Percentiles rank a stretch among this genome's conserved stretches.
Conservation (phyloP, 164 flowering plant genomes). For the Vitis labrusca region DNA sequence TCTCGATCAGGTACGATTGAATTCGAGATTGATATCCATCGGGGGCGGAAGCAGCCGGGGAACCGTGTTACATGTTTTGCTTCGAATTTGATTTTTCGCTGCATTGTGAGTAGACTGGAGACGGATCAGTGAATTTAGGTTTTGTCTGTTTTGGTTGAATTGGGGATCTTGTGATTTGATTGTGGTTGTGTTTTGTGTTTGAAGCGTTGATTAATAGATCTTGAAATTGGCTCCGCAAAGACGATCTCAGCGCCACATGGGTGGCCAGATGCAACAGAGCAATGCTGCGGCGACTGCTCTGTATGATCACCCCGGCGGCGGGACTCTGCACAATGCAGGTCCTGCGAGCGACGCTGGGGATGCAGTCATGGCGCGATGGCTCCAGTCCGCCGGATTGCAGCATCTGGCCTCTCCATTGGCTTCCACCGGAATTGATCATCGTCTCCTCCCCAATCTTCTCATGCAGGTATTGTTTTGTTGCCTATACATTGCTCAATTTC, state of each 20-base stretch:
- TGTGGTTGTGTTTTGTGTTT: conserved; percentile 4
- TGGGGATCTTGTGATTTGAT: not conserved
- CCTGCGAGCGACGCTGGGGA: conserved; percentile 79
- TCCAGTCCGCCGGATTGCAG: conserved; percentile 97
- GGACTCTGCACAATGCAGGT: conserved; percentile 50
- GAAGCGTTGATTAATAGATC: conserved; percentile 39
- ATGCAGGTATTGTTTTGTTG: conserved; percentile 66
- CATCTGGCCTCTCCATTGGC: conserved; percentile 98
- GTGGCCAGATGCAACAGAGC: conserved; percentile 99
- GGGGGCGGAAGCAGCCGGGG: too few relatives aligned
- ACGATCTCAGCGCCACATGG: conserved; percentile 92
- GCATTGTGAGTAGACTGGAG: not conserved
- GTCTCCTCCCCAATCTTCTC: conserved; percentile 76
- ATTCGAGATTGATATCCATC: too few relatives aligned
- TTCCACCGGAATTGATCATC: conserved; percentile 73
- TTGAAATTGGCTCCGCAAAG: conserved; percentile 95
- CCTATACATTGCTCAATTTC: not conserved
- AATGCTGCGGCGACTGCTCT: conserved; percentile 86
- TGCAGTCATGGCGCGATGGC: conserved; percentile 98
- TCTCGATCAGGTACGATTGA: too few relatives aligned
- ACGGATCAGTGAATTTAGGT: conserved; percentile 12
- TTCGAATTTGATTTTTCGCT: conserved; percentile 40
- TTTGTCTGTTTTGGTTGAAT: not conserved
- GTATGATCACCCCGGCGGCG: conserved; percentile 71
- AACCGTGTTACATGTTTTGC: conserved; percentile 35